Evolutionary conservation across 768 basidiomycete species (phyloP).

Genomic region (Ramaria rubella): DNA sequence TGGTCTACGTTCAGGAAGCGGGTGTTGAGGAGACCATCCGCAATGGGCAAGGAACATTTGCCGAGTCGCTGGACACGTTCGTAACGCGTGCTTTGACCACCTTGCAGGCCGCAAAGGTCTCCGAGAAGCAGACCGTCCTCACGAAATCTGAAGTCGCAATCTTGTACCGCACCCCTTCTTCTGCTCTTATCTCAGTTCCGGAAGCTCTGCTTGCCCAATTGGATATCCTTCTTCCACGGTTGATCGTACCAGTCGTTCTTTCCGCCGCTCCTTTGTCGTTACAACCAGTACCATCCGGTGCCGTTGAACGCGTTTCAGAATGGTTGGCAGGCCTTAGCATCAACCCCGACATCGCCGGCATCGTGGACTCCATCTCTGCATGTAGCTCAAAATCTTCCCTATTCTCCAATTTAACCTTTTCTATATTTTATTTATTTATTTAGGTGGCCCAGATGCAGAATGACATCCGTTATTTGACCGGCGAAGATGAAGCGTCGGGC

Average conservation of each 20-base stretch:
- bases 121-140: too few species aligned
- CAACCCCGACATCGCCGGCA: conserved; percentile 57
- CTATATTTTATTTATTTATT: not conserved
- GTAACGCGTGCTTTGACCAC: not conserved
- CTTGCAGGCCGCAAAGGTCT: not conserved
- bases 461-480: conserved; percentile 78
- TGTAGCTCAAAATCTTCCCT: too few species aligned
- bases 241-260: conserved; percentile 65
- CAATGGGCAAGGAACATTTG: conserved; percentile 8
- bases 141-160: conserved; percentile 3
- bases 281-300: conserved; percentile 50
- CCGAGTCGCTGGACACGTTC: conserved; percentile 5
- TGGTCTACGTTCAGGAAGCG: conserved; percentile 31
- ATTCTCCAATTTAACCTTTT: not conserved
- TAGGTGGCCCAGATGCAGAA: conserved; percentile 43
- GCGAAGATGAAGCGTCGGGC: conserved; percentile 67
- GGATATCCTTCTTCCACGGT: conserved; percentile 60
- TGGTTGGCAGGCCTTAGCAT: conserved; percentile 59
- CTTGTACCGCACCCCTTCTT: conserved; percentile 16
- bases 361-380: conserved; percentile 64
- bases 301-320: conserved; percentile 47
- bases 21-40: conserved; percentile 22
- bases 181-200: conserved; percentile 24
- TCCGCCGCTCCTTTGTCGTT: conserved; percentile 43
- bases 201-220: conserved; percentile 26